phyloP scores from a whole-genome alignment of 805 yeast species.

The Komagataella ulmi region DNA sequence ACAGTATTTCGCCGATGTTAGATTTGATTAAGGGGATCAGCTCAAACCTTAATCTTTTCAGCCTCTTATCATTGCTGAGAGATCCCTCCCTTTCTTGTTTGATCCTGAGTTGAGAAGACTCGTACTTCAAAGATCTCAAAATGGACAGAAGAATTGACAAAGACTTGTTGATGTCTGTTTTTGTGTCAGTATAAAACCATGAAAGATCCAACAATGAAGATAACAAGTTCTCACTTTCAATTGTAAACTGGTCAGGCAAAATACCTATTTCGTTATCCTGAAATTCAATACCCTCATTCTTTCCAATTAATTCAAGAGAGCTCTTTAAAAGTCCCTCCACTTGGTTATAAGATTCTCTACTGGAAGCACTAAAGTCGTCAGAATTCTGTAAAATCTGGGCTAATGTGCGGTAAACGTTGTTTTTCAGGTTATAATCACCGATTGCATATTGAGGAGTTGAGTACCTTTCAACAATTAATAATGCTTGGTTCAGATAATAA shows the following conservation, averaged over 20 bases:
- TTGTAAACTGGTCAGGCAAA: background rate
- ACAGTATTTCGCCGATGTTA: conserved; percentile 28
- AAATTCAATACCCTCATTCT: background rate
- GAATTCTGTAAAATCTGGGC: conserved; percentile 8
- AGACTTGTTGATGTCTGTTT: conserved; percentile 11
- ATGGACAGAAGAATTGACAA: conserved; percentile 22
- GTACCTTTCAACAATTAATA: conserved; percentile 16
- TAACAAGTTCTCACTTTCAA: conserved; percentile 9
- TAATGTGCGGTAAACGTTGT: conserved; percentile 20
- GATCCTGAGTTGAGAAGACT: conserved; percentile 6
- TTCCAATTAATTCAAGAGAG: background rate
- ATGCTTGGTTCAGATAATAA: conserved; percentile 14
- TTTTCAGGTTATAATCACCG: conserved; percentile 16
- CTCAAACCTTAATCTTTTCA: conserved; percentile 14
- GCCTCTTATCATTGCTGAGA: conserved; percentile 9
- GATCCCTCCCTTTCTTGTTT: conserved; percentile 6
- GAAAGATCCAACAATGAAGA: conserved; percentile 17
- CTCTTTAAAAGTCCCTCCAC: background rate
- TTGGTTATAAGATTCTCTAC: background rate
- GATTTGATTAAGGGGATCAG: conserved; percentile 23
- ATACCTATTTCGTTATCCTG: background rate
- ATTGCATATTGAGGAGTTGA: conserved; percentile 4
- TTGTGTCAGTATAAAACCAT: conserved; percentile 14
- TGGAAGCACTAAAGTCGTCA: background rate
- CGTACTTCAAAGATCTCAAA: conserved; percentile 16